Evolutionary conservation across 2,329 filamentous ascomycete species (phyloP).

Genomic region (Curvularia lunata): DNA sequence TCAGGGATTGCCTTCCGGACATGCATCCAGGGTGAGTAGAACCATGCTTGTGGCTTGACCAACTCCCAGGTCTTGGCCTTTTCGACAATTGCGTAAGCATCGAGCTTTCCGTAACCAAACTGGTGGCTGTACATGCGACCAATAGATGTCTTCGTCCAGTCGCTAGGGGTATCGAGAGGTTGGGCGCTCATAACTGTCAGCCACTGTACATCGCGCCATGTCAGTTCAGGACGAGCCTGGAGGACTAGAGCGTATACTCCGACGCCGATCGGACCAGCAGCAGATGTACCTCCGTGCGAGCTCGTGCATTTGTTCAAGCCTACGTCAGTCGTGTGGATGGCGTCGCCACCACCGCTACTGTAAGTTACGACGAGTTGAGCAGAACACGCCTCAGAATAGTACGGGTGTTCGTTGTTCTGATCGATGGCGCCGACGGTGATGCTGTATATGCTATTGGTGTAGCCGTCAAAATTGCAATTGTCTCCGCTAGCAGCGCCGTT

Average conservation of each 20-base stretch:
- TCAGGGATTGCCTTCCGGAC: slow-evolving; percentile 87
- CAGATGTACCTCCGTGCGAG: slow-evolving; percentile 92
- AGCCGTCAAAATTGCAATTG: slow-evolving; percentile 99
- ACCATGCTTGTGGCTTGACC: slow-evolving; percentile 96
- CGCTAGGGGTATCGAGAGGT: slow-evolving; percentile 75
- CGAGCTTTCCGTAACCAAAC: slow-evolving; percentile 94
- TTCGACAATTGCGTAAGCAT: slow-evolving; percentile 84
- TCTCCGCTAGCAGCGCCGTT: slow-evolving; percentile 88
- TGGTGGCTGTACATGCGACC: slow-evolving; percentile 92
- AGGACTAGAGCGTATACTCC: slow-evolving; percentile 91
- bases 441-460: slow-evolving; percentile 99
- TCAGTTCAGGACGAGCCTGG: slow-evolving; percentile 81
- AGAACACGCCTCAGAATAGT: slow-evolving; percentile 96
- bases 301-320: slow-evolving; percentile 79
- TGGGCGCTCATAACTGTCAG: slow-evolving; percentile 84
- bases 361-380: slow-evolving; percentile 96
- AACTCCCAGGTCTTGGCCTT: slow-evolving; percentile 82
- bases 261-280: slow-evolving; percentile 89
- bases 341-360: slow-evolving; percentile 85
- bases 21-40: slow-evolving; percentile 89
- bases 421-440: slow-evolving; percentile 96
- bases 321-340: slow-evolving; percentile 96
- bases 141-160: slow-evolving; percentile 81
- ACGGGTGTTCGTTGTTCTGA: slow-evolving; percentile 83
- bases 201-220: slow-evolving; percentile 95